phyloP scores from a whole-genome alignment of 768 basidiomycete species.

The Podaxis sp. region DNA sequence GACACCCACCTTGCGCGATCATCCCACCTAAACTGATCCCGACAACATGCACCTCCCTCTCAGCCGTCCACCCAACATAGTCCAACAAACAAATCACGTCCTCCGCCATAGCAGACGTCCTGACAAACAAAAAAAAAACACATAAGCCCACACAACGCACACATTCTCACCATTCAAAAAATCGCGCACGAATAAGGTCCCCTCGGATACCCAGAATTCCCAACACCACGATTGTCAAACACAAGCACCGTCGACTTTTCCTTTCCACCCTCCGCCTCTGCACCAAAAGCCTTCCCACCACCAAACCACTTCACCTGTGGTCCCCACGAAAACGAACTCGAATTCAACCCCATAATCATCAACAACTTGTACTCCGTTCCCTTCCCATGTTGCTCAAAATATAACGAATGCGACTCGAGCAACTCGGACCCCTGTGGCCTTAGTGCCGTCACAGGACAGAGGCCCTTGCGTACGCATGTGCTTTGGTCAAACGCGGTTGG shows the following conservation, averaged over 20 bases:
- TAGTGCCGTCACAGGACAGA: conserved; percentile 69
- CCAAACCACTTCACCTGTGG: conserved; percentile 66
- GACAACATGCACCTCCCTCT: conserved; percentile 65
- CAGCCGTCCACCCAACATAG: conserved; percentile 67
- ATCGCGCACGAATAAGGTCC: conserved; percentile 74
- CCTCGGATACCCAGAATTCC: conserved; percentile 65
- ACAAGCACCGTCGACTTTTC: conserved; percentile 62
- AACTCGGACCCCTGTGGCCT: conserved; percentile 43
- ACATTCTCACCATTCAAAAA: neutral
- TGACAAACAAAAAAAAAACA: conserved; percentile 24
- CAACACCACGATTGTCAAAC: conserved; percentile 86
- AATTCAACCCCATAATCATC: conserved; percentile 79
- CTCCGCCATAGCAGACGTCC: conserved; percentile 77
- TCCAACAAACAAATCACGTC: conserved; percentile 69
- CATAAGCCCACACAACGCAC: neutral
- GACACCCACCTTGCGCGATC: conserved; percentile 67
- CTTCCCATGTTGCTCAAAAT: conserved; percentile 71
- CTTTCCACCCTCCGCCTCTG: conserved; percentile 16
- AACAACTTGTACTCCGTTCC: conserved; percentile 61
- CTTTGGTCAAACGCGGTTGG: conserved; percentile 56
- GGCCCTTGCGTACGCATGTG: conserved; percentile 67
- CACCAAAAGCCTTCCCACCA: conserved; percentile 27
- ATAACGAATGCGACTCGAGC: conserved; percentile 70
- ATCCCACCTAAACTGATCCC: conserved; percentile 81
- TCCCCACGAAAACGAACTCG: conserved; percentile 62